Evolutionary conservation across 2,329 filamentous ascomycete species (phyloP), one percentile per base, ranked within the genome.

Genomic region (Exophiala aquamarina): DNA sequence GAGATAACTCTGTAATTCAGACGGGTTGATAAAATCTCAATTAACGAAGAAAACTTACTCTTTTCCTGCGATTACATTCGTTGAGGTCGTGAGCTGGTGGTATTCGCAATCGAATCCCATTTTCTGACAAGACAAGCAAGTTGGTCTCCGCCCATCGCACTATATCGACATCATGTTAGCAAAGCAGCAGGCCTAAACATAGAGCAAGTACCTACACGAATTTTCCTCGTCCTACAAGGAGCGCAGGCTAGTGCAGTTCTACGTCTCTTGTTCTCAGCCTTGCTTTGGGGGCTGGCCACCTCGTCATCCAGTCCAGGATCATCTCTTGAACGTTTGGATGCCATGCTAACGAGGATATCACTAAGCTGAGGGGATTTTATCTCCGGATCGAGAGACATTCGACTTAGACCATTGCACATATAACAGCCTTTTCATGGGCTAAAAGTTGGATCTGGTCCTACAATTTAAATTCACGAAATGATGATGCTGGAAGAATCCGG

Each of bases 91-190:
- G n/a, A 47, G 49, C 17, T 55, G 49, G n/a, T 52, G 44, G 20
- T 55, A 55, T 4, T 33, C 32, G 32, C 52, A 55, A 4, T 55
- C 52, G 17, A 33, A 46, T 14, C 49, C 49, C 41, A 52, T 15
- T 18, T 55, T 49, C 7, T 36, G 36, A 26, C 52, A 55, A 19
- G 49, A 31, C 5, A 49, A 49, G 34, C 52, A 55, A 19, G 50
- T 54, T 34, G 36, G 41, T 19, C 48, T 36, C 15, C 41, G 31
- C 11, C 53, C 53, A 43, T 54, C 50, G 31, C 53, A 56, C 53
- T 56, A 31, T 28, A 6, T 26, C 13, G 6, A 34, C 6, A 34
- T 5, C 32, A 18, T 34, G 13, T 18, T 34, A 18, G 13, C 6
- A 34, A 18, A 8, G 7, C 6, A 5, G 6, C 6, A 14, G 8